Evolutionary conservation across 495 filamentous ascomycete genomes (phyloP).

Genomic region (Talaromyces liani): DNA sequence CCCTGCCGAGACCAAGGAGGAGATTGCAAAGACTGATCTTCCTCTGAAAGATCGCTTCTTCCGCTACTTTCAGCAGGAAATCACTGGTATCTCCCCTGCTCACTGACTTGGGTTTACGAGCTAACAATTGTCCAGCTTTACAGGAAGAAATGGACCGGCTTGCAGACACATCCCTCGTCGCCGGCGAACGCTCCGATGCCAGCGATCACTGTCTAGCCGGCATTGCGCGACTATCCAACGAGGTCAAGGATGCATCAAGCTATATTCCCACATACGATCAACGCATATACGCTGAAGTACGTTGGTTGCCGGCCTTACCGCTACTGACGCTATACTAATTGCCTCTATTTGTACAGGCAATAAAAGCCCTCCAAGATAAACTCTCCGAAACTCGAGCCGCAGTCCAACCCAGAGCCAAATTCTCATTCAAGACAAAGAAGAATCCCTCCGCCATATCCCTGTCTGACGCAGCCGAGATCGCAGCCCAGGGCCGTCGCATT

Average conservation of each 20-base stretch:
- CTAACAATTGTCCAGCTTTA: conserved; percentile 36
- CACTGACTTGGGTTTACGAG: conserved; percentile 9
- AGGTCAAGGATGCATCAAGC: conserved; percentile 59
- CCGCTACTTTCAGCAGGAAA: conserved; percentile 67
- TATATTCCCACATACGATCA: conserved; percentile 74
- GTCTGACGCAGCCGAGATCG: conserved; percentile 46
- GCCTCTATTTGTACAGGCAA: conserved; percentile 36
- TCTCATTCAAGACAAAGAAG: conserved; percentile 65
- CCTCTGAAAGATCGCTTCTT: conserved; percentile 68
- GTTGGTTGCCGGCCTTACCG: too few relatives aligned
- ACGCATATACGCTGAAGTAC: conserved; percentile 62
- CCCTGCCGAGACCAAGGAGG: conserved; percentile 13
- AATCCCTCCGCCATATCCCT: conserved; percentile 50
- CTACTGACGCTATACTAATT: background rate
- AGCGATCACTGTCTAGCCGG: conserved; percentile 59
- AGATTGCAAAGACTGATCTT: conserved; percentile 32
- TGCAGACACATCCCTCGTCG: conserved; percentile 40
- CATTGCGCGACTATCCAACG: conserved; percentile 58
- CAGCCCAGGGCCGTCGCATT: conserved; percentile 35
- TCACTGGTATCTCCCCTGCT: conserved; percentile 44
- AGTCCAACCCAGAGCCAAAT: conserved; percentile 59
- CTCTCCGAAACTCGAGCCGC: conserved; percentile 49
- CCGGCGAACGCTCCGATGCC: conserved; percentile 54
- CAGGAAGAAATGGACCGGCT: conserved; percentile 56
- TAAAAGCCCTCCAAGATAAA: conserved; percentile 61